These are phyloP conservation scores for Chenopodium berlandieri DNA, from an alignment of 148 eudicot species.

Conservation along the genomic window DNA sequence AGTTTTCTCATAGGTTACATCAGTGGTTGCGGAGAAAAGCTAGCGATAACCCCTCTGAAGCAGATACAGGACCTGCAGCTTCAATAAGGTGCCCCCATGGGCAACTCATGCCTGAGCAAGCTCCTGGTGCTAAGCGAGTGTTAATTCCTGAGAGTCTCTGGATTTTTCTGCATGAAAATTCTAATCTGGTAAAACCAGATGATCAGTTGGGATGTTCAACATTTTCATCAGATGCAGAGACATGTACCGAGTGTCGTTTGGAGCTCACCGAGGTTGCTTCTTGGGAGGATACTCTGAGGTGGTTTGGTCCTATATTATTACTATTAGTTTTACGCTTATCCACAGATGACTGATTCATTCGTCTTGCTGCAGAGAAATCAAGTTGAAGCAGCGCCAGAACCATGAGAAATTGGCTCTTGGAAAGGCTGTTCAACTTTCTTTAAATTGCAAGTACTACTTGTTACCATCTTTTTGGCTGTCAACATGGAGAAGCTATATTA, in stretches of 20 bases:
- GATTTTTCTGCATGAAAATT: conserved; percentile 65
- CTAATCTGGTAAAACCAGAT: conserved; percentile 76
- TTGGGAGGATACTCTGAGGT: conserved; percentile 71
- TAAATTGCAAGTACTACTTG: conserved; percentile 63
- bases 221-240: conserved; percentile 61
- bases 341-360: conserved; percentile 24
- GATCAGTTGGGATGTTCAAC: conserved; percentile 68
- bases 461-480: conserved; percentile 87
- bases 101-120: conserved; percentile 80
- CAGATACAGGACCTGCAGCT: conserved; percentile 95
- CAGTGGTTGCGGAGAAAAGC: conserved; percentile 86
- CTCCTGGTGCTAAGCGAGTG: conserved; percentile 79
- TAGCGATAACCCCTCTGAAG: conserved; percentile 71
- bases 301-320: not conserved
- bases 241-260: conserved; percentile 60
- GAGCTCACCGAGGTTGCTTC: conserved; percentile 70
- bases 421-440: conserved; percentile 49
- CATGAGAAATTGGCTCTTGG: conserved; percentile 85
- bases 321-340: not conserved
- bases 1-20: conserved; percentile 58
- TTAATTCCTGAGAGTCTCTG: conserved; percentile 84
- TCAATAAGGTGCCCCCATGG: conserved; percentile 91
- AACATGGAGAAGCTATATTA: conserved; percentile 75
- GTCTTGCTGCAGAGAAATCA: conserved; percentile 63
- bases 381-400: conserved; percentile 71